Conservation (phyloP, 208 protist species). For the Trypanosoma congolense region DNA sequence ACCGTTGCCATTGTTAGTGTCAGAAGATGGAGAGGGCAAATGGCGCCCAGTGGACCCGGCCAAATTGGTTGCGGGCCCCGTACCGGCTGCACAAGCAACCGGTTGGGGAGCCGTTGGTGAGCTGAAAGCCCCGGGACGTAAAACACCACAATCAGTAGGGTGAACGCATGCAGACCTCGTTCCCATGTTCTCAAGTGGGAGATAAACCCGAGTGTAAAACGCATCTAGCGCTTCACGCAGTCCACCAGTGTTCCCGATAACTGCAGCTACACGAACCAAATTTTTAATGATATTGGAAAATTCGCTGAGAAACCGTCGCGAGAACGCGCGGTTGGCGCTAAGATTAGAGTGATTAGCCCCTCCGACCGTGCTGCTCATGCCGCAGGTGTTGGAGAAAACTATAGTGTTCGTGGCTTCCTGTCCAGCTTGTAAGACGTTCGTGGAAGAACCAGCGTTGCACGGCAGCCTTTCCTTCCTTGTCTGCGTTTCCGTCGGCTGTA, state of each 20-base stretch:
- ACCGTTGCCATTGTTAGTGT: neutral
- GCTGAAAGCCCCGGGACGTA: neutral
- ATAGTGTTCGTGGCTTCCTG: neutral
- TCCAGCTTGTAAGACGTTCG: neutral
- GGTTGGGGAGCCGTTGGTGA: neutral
- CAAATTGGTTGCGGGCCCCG: too few relatives aligned
- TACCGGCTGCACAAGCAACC: too few relatives aligned
- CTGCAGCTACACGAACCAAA: constrained; percentile 37
- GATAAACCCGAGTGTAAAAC: constrained; percentile 72
- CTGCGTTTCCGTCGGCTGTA: neutral
- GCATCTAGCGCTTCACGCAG: constrained; percentile 71
- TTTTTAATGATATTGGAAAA: constrained; percentile 70
- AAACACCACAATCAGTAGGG: neutral
- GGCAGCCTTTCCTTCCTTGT: neutral
- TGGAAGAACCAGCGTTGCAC: neutral
- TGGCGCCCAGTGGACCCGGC: too few relatives aligned
- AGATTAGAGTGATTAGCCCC: constrained; percentile 18
- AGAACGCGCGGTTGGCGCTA: constrained; percentile 62
- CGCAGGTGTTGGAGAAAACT: neutral
- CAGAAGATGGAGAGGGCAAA: too few relatives aligned
- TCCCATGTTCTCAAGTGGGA: constrained; percentile 53
- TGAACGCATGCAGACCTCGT: constrained; percentile 22
- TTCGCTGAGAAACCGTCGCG: constrained; percentile 68
- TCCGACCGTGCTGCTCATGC: neutral
- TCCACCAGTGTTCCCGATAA: constrained; percentile 35